Evolutionary conservation across 225 moss, liverwort and hornwort genomes (phyloP), one percentile per base, ranked within the genome.

Genomic region (Neckera pumila): DNA sequence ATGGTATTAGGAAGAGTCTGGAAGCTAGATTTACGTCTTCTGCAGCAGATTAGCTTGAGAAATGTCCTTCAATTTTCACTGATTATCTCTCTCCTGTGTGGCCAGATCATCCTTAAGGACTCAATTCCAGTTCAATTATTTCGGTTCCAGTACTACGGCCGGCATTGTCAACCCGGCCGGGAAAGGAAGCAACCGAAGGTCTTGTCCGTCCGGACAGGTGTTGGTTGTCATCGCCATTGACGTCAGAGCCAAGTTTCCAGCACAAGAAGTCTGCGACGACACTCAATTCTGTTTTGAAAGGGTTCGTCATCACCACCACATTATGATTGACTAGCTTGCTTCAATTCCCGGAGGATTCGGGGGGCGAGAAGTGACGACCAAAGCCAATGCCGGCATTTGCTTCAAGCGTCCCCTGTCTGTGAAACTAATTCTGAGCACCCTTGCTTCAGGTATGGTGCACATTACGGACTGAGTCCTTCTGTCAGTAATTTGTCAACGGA

Each of bases 101-200:
- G 51, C 27, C 86, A 91, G 91, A 83, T 64, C 42, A 69, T 61
- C 58, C 45, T 45, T 17, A 34, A 13, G 78, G 80, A 65, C 5
- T 59, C 23, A 22, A 79, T 85, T 80, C 62, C 84, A 20, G 54
- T 66, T 87, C 69, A 60, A 81, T 76, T 76, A 60, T 81, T 88
- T 76, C 51, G 43, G 33, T 43, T 42, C 72, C 22, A 43, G 85
- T 89, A 89, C 91, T 57, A 71, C 76, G 85, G 81, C 70, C 70
- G 85, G 81, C 81, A 70, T 89, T 85, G 87, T 89, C 87, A 91
- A 89, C 73, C 73, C 72, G 66, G 79, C 73, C 72, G 66, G 74
- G 49, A 82, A 63, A 72, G 64, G 59, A 88, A 78, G 63, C 65
- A 90, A 79, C 63, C 89, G 65, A 89, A 76, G 69, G 70, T 34